Base-by-base conservation (phyloP, 495 filamentous ascomycete species). In the Podospora anserina region DNA sequence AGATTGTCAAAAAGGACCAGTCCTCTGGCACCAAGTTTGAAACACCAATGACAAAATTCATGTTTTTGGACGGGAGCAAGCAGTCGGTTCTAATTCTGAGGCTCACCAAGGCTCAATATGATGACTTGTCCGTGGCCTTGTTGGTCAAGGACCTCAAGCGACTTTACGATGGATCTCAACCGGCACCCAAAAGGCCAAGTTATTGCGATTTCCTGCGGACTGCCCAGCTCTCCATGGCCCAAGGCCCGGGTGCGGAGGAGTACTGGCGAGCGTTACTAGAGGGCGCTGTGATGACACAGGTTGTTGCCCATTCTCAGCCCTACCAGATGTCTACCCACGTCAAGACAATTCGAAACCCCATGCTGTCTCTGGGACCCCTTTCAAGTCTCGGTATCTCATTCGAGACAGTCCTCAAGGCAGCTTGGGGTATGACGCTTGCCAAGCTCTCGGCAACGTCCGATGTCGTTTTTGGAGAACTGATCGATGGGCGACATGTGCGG, bases 391-490 rank as follows among this genome's bases (percentile, higher is more conserved):
- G 74, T 2, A 74, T 78, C 58, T 74, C 75, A 1, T 77, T 82
- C 44, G 79, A 83, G 58, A 78, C 82, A 0, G 74, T 84, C 3
- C 77, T 84, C 26, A 83, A 82, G 64, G 76, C 74, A 1, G 80
- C 82, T 1, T 84, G 82, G 82, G 80, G 81, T 0, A 80, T 83
- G 71, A 81, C 82, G 0, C 77, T 84, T 30, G 81, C 79, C 4
- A 81, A 71, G n/a, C 68, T 83, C 15, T 81, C 80, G 1, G 79
- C 74, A 4, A 79, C 77, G 0, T 76, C 79, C 7, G 82, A 84
- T 30, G 78, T 84, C 18, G 79, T 83, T 16, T 84, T 84, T 63
- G 82, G 82, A n/a, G 78, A 83, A 66, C 66, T 83, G 15, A 74
- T 84, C 27, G 81, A 79, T 61, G 86, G 86, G 44, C 78, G 87